Evolutionary conservation across 2,329 filamentous ascomycete species (phyloP), one percentile per base, ranked within the genome.

Genomic region (Seiridium cupressi): DNA sequence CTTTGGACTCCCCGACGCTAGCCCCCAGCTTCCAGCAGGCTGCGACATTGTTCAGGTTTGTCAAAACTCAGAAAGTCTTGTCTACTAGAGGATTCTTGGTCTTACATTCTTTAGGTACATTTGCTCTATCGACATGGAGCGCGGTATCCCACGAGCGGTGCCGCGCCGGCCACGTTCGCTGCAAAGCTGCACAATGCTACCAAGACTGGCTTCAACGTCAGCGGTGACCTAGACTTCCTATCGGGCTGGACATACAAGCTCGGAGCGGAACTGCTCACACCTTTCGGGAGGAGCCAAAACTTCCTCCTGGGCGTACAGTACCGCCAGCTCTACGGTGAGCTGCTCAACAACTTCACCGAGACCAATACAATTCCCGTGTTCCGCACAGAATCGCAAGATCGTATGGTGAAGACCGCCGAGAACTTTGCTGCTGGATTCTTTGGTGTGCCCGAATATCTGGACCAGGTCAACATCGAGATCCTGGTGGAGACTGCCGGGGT

Each of bases 321-420:
- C 60, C 73, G 77, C 13, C 72, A 78, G 61, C 69, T 79, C n/a
- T 79, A 75, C 49, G 72, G 76, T 6, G 67, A 75, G 51, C 70
- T 79, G 10, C 72, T 79, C 47, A 79, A 78, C 62, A 79, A 79
- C 66, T 79, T 79, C 60, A 73, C 71, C 40, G 68, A 66, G 56
- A 69, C 73, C 1, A 72, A 72, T 34, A 69, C 73, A 4, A 65
- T 78, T 49, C 76, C 76, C 26, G 74, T 78, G 13, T 77, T 73
- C 61, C 68, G 71, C 32, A 71, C 70, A 35, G 60, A 72, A 60
- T 71, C 69, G 3, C 68, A 72, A 59, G 69, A 71, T 58, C 69
- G 71, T 49, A 73, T 72, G 71, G 69, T 73, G 54, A 73, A 73
- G 65, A 70, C 68, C 2, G 63, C 68, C 34, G 61, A 68, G n/a